phyloP scores from a whole-genome alignment of 768 basidiomycete genomes.

The Albatrellus ellisii region DNA sequence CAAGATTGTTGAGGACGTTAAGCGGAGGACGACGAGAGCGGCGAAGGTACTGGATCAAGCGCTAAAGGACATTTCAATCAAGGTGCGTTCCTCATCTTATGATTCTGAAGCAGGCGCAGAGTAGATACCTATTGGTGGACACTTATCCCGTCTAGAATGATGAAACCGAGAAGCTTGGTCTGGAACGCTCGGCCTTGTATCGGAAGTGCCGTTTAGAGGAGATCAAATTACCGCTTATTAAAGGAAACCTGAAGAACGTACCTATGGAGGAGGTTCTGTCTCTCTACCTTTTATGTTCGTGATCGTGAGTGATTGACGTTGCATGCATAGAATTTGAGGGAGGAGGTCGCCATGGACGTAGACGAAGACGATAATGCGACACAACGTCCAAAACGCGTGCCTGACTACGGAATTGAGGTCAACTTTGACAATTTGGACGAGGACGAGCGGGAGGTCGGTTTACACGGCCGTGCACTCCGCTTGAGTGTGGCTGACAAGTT shows the following conservation, averaged over 20 bases:
- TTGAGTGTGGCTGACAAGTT: background rate
- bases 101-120: too few species aligned
- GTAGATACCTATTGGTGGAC: conserved; percentile 1
- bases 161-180: conserved; percentile 77
- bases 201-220: conserved; percentile 91
- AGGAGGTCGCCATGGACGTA: conserved; percentile 84
- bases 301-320: background rate
- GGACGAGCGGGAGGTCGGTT: conserved; percentile 53
- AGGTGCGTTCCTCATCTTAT: conserved; percentile 38
- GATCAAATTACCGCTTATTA: conserved; percentile 63
- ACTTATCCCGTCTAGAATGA: conserved; percentile 43
- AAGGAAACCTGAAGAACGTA: conserved; percentile 73
- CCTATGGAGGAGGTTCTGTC: conserved; percentile 87
- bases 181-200: conserved; percentile 80
- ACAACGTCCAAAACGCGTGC: conserved; percentile 56
- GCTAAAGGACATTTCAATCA: conserved; percentile 77
- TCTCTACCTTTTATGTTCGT: background rate
- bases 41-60: conserved; percentile 73
- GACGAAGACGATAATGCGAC: conserved; percentile 71
- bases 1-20: conserved; percentile 62
- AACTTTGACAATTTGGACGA: conserved; percentile 68
- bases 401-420: conserved; percentile 83
- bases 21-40: conserved; percentile 55
- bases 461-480: background rate
- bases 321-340: conserved; percentile 49